Evolutionary conservation across 768 basidiomycete species (phyloP), one percentile per base, ranked within the genome.

Genomic region (Termitomyces sp.): DNA sequence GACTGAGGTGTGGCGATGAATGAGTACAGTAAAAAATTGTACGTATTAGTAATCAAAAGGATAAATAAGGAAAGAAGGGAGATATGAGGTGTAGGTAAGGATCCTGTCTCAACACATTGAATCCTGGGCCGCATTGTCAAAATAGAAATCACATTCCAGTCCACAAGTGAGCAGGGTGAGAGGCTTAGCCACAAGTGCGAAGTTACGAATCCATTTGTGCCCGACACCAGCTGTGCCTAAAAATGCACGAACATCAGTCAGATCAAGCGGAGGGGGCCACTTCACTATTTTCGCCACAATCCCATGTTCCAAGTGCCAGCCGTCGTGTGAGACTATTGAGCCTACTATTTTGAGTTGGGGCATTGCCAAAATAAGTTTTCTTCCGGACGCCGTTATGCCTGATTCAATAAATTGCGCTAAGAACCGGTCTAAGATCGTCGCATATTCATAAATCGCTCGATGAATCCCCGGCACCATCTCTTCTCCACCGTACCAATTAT

Each of bases 371-470:
- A 67, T 47, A 0, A 69, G 39, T 47, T 76, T 76, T 34, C 53
- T 55, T 10, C 71, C 74, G 0, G 74, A 74, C 0, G 68, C 67
- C 0, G 74, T 76, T 1, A 70, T 60, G 0, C 74, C 71, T 0
- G 72, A 67, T 3, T 45, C 49, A 16, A 64, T 62, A 8, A 75
- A 56, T 0, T 65, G 53, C 0, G 39, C 57, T 0, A 74, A 45
- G 42, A 72, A 61, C 0, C 64, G 56, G 51, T 73, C 65, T 0
- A 75, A 52, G 67, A 74, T 24, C 59, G 48, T 33, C 69, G 51
- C 22, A 40, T 40, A 20, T 40, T 40, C 10, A 22, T 4, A 46
- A 65, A 0, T 58, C 33, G 1, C 59, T 54, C 50, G 68, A 69
- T 47, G 72, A 69, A 76, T 72, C 0, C 62, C 60, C 12, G 12